Base-by-base conservation (phyloP, 2,329 filamentous ascomycete genomes). In the Aspergillus arachidicola region DNA sequence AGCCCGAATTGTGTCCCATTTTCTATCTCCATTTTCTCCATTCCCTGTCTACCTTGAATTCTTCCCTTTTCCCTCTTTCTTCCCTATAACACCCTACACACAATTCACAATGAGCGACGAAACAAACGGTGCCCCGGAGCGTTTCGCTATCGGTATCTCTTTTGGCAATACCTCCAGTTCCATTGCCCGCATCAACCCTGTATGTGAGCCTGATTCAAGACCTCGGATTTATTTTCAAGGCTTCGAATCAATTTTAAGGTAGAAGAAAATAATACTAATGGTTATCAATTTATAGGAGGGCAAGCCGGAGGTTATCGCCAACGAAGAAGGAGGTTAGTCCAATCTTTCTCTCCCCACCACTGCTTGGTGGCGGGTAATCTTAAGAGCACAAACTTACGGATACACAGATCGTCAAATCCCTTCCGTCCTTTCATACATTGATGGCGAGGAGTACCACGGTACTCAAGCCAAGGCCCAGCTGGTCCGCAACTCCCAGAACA, bases 141-240 rank as follows among this genome's bases (percentile, higher is more conserved):
- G 86, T 73, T 84, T 85, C 74, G 92, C 91, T 77, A 98, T 99
- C 81, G 95, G 95, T 79, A 93, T 99, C 77, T 91, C 94, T 71
- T 97, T 98, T 85, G 95, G 95, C 82, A 99, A 98, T 85, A 94
- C 93, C 66, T 96, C 97, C 89, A 96, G 93, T 83, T 97, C 93
- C 65, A 97, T 99, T 82, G 94, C 94, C 73, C 93, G 89, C 78
- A 96, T 94, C 54, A 87, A 90, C 66, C 80, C 80, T 66, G 85
- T 87, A 79, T 68, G 58, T 62, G 54, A 26, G 53, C 59, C 63
- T 26, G n/a, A 32, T 55, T 55, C n/a, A 12, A 26, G 32, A 16
- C 12, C 32, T n/a, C 30, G 7, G 48, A 5, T 51, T n/a, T 51
- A 32, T 1, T 32, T 10, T 32, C 11, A 28, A 28, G 45, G 16